A percentile compares a stretch with the other conserved stretches of the same genome.
Conservation (phyloP, 2,329 filamentous ascomycete genomes). For the Pestalotiopsis sp. region DNA sequence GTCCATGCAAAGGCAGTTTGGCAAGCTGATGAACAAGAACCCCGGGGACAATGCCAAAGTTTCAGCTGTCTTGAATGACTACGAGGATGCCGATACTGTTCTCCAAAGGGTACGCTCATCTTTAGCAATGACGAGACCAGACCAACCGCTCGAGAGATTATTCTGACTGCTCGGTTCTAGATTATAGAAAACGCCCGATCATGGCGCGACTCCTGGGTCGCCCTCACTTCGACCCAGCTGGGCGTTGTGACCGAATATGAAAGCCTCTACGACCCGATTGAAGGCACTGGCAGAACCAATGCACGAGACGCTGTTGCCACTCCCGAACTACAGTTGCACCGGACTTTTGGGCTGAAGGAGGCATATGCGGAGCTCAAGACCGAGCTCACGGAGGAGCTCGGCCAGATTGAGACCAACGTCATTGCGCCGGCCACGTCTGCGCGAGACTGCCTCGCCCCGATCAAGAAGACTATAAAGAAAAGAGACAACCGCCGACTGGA, state of each 20-base stretch:
- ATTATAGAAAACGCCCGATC: constrained; percentile 74
- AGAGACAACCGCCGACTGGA: constrained; percentile 81
- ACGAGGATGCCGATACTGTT: constrained; percentile 77
- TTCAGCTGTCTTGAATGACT: constrained; percentile 74
- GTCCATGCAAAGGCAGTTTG: constrained; percentile 74
- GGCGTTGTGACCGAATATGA: constrained; percentile 70
- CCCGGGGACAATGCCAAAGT: constrained; percentile 79
- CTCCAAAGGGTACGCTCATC: constrained; percentile 63
- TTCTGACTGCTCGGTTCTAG: constrained; percentile 41
- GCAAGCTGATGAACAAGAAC: constrained; percentile 67
- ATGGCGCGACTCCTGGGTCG: constrained; percentile 80
- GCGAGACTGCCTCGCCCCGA: constrained; percentile 67
- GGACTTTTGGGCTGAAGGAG: constrained; percentile 65
- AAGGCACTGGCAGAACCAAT: constrained; percentile 62
- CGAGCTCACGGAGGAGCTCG: constrained; percentile 73
- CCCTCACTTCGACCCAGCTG: constrained; percentile 70
- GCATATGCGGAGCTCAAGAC: constrained; percentile 71
- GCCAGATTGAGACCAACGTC: constrained; percentile 69
- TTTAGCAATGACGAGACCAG: background rate
- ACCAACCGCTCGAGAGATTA: background rate
- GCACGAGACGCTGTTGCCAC: constrained; percentile 61
- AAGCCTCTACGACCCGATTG: constrained; percentile 75
- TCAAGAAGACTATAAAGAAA: constrained; percentile 85
- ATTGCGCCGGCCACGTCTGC: constrained; percentile 71
- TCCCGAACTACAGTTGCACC: constrained; percentile 62